Evolutionary conservation across 345 rosid species (phyloP).

Genomic region (Rubroshorea leprosula): DNA sequence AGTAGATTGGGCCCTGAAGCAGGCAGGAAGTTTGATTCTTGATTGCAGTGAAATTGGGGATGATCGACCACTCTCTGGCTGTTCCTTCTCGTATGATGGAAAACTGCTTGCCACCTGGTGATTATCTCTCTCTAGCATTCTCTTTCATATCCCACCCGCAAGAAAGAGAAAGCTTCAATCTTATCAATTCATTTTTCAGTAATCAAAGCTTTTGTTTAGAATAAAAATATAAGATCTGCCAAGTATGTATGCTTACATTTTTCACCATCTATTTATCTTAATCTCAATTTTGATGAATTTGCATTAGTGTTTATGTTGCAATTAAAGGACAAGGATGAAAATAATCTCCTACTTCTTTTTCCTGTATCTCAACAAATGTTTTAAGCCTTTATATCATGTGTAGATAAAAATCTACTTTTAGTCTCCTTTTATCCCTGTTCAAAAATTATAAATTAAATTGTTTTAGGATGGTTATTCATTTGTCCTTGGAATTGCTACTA

Average conservation of each 20-base stretch:
- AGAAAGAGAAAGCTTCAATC: not conserved
- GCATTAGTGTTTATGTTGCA: not conserved
- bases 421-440: not conserved
- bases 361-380: no score
- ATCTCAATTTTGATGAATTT: not conserved
- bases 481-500: slow-evolving; percentile 6
- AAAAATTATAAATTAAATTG: slow-evolving; percentile 5
- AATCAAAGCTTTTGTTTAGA: not conserved
- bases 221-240: not conserved
- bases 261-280: no score
- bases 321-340: no score
- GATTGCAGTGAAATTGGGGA: slow-evolving; percentile 87
- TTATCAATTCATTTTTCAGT: not conserved
- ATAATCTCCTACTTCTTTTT: no score
- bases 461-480: not conserved
- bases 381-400: not conserved
- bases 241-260: not conserved
- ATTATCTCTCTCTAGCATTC: slow-evolving; percentile 8
- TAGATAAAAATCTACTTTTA: not conserved
- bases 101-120: slow-evolving; percentile 87
- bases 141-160: not conserved
- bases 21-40: slow-evolving; percentile 60
- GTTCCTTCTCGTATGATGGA: slow-evolving; percentile 83
- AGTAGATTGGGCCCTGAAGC: slow-evolving; percentile 63
- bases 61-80: slow-evolving; percentile 86